These are phyloP conservation scores for Raffaelea albimanens DNA, from an alignment of 2,329 filamentous ascomycete species.

Conservation along the genomic window DNA sequence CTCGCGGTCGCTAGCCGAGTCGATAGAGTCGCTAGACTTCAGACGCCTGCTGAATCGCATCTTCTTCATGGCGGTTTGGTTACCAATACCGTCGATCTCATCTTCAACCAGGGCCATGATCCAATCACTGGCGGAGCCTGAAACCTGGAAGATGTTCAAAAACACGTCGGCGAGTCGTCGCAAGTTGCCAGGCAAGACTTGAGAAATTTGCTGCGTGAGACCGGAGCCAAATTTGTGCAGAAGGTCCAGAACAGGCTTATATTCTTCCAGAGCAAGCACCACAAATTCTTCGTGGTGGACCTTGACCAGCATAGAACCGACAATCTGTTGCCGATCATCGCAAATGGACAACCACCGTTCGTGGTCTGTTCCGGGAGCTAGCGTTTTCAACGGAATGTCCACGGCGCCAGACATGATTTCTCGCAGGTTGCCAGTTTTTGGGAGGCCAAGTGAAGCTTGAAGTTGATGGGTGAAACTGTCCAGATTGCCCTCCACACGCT, in stretches of 20 bases:
- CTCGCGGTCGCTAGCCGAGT: slow-evolving; percentile 56
- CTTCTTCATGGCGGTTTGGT: slow-evolving; percentile 67
- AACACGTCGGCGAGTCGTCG: slow-evolving; percentile 76
- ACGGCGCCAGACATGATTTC: slow-evolving; percentile 59
- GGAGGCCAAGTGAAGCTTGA: slow-evolving; percentile 31
- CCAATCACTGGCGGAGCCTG: slow-evolving; percentile 77
- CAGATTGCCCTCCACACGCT: slow-evolving; percentile 46
- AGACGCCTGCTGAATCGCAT: slow-evolving; percentile 62
- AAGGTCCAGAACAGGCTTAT: slow-evolving; percentile 70
- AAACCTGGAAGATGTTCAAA: slow-evolving; percentile 92
- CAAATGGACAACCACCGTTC: slow-evolving; percentile 84
- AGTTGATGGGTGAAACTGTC: slow-evolving; percentile 37
- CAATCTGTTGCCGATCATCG: slow-evolving; percentile 63
- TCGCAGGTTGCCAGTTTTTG: slow-evolving; percentile 31
- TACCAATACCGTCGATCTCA: slow-evolving; percentile 88
- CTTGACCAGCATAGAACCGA: slow-evolving; percentile 79
- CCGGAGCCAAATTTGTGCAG: slow-evolving; percentile 78
- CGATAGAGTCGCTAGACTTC: slow-evolving; percentile 60
- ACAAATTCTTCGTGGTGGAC: slow-evolving; percentile 81
- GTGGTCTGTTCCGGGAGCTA: slow-evolving; percentile 66
- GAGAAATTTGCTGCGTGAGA: slow-evolving; percentile 75
- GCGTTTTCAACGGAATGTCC: slow-evolving; percentile 71
- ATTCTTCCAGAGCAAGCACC: slow-evolving; percentile 78
- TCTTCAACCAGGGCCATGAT: slow-evolving; percentile 89
- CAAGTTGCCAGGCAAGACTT: slow-evolving; percentile 67